Evolutionary conservation across 2,329 filamentous ascomycete species (phyloP).

Genomic region (Stachybotrys echinatus): DNA sequence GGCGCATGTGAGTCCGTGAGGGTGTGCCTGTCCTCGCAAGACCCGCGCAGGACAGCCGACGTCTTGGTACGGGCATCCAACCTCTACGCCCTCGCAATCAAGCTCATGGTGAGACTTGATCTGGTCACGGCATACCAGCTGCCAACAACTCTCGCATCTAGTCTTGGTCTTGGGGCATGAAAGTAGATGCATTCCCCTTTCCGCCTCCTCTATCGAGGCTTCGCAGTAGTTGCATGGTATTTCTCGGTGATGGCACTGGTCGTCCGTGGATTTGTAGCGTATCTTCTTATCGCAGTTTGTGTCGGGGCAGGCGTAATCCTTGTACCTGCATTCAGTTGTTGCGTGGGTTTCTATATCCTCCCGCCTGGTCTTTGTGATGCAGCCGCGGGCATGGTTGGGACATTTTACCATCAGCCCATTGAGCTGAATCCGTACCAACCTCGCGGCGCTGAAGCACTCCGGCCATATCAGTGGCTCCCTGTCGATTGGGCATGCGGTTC

Average conservation of each 20-base stretch:
- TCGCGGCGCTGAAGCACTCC: conserved; percentile 34
- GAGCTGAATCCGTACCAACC: conserved; percentile 54
- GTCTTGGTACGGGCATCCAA: conserved; percentile 40
- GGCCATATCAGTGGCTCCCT: conserved; percentile 36
- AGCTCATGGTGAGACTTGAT: conserved; percentile 41
- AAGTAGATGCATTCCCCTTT: conserved; percentile 28
- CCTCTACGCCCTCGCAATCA: conserved; percentile 44
- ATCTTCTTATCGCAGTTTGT: conserved; percentile 46
- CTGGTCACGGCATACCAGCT: conserved; percentile 36
- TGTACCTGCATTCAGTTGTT: conserved; percentile 50
- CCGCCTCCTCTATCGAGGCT: conserved; percentile 39
- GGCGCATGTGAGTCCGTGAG: conserved; percentile 43
- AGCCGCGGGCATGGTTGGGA: conserved; percentile 47
- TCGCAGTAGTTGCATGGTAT: conserved; percentile 50
- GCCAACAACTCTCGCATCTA: conserved; percentile 44
- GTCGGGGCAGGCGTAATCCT: conserved; percentile 51
- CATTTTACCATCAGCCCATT: conserved; percentile 55
- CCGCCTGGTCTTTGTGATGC: conserved; percentile 43
- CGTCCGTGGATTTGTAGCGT: conserved; percentile 42
- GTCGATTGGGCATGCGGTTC: conserved; percentile 52
- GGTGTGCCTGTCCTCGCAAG: conserved; percentile 30
- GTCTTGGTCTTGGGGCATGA: conserved; percentile 41
- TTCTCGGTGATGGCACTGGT: conserved; percentile 49
- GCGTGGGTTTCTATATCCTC: conserved; percentile 53
- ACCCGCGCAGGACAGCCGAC: conserved; percentile 28